A percentile compares a stretch with the other conserved stretches of the same genome.
Evolutionary conservation across 2,329 filamentous ascomycete genomes (phyloP).

Genomic region (Rosellinia necatrix): DNA sequence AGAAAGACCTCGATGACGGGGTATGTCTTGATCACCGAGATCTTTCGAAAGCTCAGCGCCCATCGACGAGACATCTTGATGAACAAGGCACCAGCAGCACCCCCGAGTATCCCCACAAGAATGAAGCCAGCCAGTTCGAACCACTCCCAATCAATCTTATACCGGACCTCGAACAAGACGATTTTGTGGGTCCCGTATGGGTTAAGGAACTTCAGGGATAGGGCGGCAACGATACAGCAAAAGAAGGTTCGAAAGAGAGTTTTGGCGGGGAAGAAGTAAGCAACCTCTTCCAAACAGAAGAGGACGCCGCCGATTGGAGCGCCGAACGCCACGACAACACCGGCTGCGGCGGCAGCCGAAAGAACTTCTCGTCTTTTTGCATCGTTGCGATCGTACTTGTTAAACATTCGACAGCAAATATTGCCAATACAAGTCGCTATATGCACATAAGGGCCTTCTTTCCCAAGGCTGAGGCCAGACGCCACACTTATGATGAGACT

Average conservation of each 20-base stretch:
- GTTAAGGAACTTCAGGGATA: conserved; percentile 93
- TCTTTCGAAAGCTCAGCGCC: conserved; percentile 86
- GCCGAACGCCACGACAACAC: conserved; percentile 92
- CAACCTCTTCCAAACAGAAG: conserved; percentile 92
- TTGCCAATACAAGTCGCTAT: conserved; percentile 96
- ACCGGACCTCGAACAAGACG: conserved; percentile 93
- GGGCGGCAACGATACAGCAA: conserved; percentile 90
- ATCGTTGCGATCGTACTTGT: conserved; percentile 93
- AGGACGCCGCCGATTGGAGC: conserved; percentile 85
- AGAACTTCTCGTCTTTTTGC: conserved; percentile 91
- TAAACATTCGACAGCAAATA: conserved; percentile 89
- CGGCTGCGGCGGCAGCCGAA: conserved; percentile 89
- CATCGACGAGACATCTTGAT: conserved; percentile 94
- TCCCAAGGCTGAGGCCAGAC: conserved; percentile 90
- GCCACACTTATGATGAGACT: conserved; percentile 87
- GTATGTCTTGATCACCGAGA: conserved; percentile 77
- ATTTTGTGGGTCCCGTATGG: conserved; percentile 97
- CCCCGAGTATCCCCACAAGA: conserved; percentile 83
- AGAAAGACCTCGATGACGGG: conserved; percentile 87
- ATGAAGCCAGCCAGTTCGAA: conserved; percentile 89
- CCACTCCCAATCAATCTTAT: conserved; percentile 87
- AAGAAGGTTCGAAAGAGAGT: conserved; percentile 98
- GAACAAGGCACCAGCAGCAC: conserved; percentile 84
- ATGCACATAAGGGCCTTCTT: conserved; percentile 96
- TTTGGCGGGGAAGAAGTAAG: conserved; percentile 97